Evolutionary conservation across 2,329 filamentous ascomycete species (phyloP), one percentile per base, ranked within the genome.

Genomic region (Aureobasidium sp.): DNA sequence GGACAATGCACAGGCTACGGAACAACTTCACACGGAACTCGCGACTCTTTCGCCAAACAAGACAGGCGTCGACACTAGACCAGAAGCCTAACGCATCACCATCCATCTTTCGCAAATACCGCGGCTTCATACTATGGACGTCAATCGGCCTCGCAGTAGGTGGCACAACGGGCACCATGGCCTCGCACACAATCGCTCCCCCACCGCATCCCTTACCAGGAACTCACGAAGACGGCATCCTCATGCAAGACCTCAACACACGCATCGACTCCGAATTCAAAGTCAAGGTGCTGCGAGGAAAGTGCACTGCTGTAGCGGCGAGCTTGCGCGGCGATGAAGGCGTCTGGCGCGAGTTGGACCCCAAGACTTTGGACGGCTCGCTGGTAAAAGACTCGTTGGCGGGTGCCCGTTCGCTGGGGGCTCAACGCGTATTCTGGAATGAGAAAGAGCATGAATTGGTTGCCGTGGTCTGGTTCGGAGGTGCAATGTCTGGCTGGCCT

Each of bases 401-500:
- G 20, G 78, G 77, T 9, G 72, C 72, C 36, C 71, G 72, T 58
- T 76, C 75, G 3, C 63, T 80, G 25, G 78, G 76, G 8, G 71
- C 74, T 67, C 82, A 90, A 77, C 80, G 82, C 67, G 74, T 88
- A 1, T 91, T 89, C 70, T 84, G 81, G 78, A 84, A 89, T 70
- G 69, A 76, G 3, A 72, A 73, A 34, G 83, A 84, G 7, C 80
- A 84, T 66, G 82, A 84, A 67, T 72, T 85, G 37, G 75, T 87
- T 12, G 82, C 80, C 55, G 79, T 91, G n/a, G 77, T 91, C 5
- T 88, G 81, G 77, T 80, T 91, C 60, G 89, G 89, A 7, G 72
- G 78, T n/a, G 82, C 78, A 1, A 70, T 87, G 22, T 78, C 81
- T 52, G 88, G 89, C 4, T 92, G 87, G 87, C 88, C 88, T 1